Percentiles rank a stretch among this genome's conserved stretches.
phyloP scores from a whole-genome alignment of 2,329 filamentous ascomycete genomes.

The Fusarium verticillioides region DNA sequence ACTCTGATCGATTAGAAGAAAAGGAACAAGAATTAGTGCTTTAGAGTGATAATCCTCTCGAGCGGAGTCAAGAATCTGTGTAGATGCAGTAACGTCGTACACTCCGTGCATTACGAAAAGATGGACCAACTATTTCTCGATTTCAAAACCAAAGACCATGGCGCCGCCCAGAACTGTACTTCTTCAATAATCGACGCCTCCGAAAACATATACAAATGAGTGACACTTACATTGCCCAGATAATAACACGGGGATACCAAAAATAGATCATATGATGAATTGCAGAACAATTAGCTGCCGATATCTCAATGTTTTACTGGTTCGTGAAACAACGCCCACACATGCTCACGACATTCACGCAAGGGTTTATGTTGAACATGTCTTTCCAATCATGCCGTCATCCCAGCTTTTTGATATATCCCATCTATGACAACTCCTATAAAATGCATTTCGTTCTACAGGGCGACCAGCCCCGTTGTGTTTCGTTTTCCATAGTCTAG shows the following conservation, averaged over 20 bases:
- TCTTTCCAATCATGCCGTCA: constrained; percentile 1
- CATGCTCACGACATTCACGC: constrained; percentile 1
- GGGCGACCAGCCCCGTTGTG: not conserved
- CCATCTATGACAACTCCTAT: constrained; percentile 36
- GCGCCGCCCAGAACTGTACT: not conserved
- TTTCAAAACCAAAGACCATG: not conserved
- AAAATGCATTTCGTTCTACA: constrained; percentile 31
- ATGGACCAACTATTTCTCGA: not conserved
- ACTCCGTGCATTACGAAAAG: not conserved
- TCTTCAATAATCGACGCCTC: not conserved
- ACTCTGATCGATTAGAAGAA: not conserved
- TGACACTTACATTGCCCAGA: not conserved
- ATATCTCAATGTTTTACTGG: not conserved
- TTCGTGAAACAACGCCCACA: not conserved
- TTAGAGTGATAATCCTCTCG: no score
- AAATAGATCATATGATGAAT: not conserved
- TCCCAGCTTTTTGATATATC: constrained; percentile 30
- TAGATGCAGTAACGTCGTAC: constrained; percentile 7
- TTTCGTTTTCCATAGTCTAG: constrained; percentile 31
- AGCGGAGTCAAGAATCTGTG: not conserved
- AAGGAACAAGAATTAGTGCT: not conserved
- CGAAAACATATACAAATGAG: not conserved
- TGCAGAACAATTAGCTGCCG: not conserved
- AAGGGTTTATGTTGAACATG: not conserved
- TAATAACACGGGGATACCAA: not conserved